A percentile compares a stretch with the other conserved stretches of the same genome.
phyloP scores from a whole-genome alignment of 805 yeast genomes.

The Metschnikowia matae region DNA sequence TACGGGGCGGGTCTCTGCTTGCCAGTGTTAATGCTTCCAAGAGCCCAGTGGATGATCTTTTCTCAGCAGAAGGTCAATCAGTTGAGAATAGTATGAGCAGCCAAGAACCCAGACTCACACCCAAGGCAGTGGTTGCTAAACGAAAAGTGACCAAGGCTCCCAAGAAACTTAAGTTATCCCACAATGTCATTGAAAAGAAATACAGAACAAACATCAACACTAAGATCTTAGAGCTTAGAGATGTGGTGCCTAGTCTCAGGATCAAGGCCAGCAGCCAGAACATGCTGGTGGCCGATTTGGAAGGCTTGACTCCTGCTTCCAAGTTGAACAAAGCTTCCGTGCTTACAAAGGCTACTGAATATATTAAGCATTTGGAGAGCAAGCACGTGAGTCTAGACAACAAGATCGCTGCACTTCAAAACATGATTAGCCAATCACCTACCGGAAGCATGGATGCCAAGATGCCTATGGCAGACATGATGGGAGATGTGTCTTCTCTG shows the following conservation, averaged over 20 bases:
- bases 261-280: slow-evolving; percentile 45
- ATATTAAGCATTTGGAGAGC: slow-evolving; percentile 65
- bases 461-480: not conserved
- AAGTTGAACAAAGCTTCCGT: slow-evolving; percentile 77
- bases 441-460: not conserved
- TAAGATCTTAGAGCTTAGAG: slow-evolving; percentile 63
- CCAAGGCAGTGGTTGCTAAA: not conserved
- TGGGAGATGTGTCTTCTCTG: not conserved
- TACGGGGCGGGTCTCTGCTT: not conserved
- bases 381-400: slow-evolving; percentile 48
- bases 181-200: slow-evolving; percentile 77
- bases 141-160: slow-evolving; percentile 38
- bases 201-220: slow-evolving; percentile 75
- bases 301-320: slow-evolving; percentile 72
- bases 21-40: not conserved
- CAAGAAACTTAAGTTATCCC: slow-evolving; percentile 58
- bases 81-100: not conserved
- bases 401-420: slow-evolving; percentile 43
- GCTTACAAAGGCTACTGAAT: slow-evolving; percentile 71
- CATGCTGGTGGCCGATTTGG: slow-evolving; percentile 43
- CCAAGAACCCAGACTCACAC: not conserved
- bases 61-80: not conserved
- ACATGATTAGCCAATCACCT: slow-evolving; percentile 26
- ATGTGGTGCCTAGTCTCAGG: slow-evolving; percentile 74
- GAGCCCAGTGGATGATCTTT: not conserved